phyloP scores from a whole-genome alignment of 2,329 filamentous ascomycete genomes.

The Cladosporium sp. region DNA sequence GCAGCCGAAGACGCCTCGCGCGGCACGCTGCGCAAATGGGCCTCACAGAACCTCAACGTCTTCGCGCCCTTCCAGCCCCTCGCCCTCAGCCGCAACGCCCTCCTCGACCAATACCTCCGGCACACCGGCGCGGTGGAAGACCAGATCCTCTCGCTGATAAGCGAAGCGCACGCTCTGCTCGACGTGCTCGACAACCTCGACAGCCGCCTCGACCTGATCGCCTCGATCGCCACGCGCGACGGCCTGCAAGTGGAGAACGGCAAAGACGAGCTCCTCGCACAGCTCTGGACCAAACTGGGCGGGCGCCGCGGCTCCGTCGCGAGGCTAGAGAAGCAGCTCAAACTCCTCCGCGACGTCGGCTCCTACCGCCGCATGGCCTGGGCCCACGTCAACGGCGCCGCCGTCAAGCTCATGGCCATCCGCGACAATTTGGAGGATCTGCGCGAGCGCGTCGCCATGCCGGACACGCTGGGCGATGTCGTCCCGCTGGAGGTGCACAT shows the following conservation, averaged over 20 bases:
- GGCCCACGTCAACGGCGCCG: constrained; percentile 62
- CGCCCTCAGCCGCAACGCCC: constrained; percentile 56
- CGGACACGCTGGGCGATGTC: constrained; percentile 53
- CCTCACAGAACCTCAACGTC: constrained; percentile 41
- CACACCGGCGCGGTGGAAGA: constrained; percentile 68
- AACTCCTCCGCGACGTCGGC: constrained; percentile 62
- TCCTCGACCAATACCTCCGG: constrained; percentile 70
- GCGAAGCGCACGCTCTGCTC: constrained; percentile 66
- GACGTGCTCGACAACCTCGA: constrained; percentile 64
- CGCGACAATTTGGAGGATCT: constrained; percentile 67
- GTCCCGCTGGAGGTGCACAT: constrained; percentile 71
- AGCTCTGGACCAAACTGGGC: constrained; percentile 71
- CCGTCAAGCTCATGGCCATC: constrained; percentile 72
- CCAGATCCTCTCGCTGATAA: constrained; percentile 63
- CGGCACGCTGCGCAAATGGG: constrained; percentile 39
- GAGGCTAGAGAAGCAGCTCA: constrained; percentile 60
- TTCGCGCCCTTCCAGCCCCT: constrained; percentile 59
- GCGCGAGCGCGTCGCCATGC: constrained; percentile 64
- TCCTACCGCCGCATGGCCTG: constrained; percentile 62
- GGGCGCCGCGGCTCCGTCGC: constrained; percentile 59
- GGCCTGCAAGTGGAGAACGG: constrained; percentile 54
- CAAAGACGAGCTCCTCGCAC: constrained; percentile 63
- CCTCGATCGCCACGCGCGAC: constrained; percentile 63
- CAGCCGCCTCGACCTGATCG: constrained; percentile 64
- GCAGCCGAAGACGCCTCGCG: constrained; percentile 38